A percentile compares a stretch with the other conserved stretches of the same genome.
These are phyloP conservation scores for Botryotinia narcissicola DNA, from an alignment of 2,329 filamentous ascomycete species.

Conservation along the genomic window DNA sequence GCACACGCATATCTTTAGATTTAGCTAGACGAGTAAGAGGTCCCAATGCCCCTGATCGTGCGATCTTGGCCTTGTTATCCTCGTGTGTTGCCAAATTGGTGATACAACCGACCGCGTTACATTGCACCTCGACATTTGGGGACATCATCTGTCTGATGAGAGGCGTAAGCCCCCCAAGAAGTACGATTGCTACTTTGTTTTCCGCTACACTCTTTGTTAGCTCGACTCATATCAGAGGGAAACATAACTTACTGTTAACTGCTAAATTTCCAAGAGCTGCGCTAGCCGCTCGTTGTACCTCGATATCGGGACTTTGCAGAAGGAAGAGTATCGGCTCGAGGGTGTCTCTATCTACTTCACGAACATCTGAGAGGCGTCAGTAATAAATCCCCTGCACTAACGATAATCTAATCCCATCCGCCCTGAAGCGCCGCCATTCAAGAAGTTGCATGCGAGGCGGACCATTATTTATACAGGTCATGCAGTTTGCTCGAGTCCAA, in stretches of 20 bases:
- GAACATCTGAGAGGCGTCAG: slow-evolving; percentile 67
- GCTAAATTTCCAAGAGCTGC: slow-evolving; percentile 93
- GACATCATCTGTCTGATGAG: slow-evolving; percentile 99
- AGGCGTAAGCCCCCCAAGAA: slow-evolving; percentile 83
- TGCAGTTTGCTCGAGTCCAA: not conserved
- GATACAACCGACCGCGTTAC: slow-evolving; percentile 98
- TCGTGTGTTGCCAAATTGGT: slow-evolving; percentile 97
- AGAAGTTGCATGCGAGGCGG: not conserved
- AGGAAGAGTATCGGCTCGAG: slow-evolving; percentile 95
- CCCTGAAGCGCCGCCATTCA: not conserved
- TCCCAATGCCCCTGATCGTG: slow-evolving; percentile 85
- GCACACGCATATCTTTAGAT: slow-evolving; percentile 97
- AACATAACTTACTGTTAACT: slow-evolving; percentile 75
- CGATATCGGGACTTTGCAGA: slow-evolving; percentile 90
- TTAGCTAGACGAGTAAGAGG: slow-evolving; percentile 90
- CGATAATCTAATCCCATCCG: not conserved
- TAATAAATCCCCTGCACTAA: not conserved
- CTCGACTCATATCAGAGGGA: slow-evolving; percentile 7
- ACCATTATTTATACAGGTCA: not conserved
- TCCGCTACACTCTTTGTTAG: slow-evolving; percentile 66
- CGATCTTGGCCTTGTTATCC: slow-evolving; percentile 99
- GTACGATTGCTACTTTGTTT: slow-evolving; percentile 96
- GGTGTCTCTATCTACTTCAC: slow-evolving; percentile 91
- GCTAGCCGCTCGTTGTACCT: slow-evolving; percentile 94
- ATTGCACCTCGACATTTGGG: slow-evolving; percentile 96